These are phyloP conservation scores for Stephania cephalantha DNA, from an alignment of 164 flowering plant genomes.

Conservation along the genomic window DNA sequence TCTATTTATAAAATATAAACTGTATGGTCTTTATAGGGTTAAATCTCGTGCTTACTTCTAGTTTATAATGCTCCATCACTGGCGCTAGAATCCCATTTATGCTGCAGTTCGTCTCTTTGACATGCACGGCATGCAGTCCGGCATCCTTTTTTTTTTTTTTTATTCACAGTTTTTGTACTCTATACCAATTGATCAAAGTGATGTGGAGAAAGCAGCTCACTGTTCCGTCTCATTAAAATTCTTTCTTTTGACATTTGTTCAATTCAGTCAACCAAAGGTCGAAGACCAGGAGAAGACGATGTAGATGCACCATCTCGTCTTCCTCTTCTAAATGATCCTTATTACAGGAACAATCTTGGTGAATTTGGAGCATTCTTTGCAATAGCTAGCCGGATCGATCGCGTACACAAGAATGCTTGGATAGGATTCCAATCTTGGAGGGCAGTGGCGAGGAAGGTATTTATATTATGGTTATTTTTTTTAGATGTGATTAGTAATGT, in stretches of 20 bases:
- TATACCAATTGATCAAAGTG: not conserved
- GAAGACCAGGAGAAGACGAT: conserved; percentile 81
- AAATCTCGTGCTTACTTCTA: not conserved
- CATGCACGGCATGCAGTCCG: not conserved
- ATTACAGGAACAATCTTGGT: conserved; percentile 76
- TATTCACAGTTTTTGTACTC: not conserved
- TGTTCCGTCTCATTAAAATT: not conserved
- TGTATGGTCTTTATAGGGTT: not conserved
- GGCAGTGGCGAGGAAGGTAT: conserved; percentile 78
- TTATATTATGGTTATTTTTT: not conserved
- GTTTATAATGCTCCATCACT: not conserved
- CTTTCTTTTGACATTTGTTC: conserved; percentile 4
- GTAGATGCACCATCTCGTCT: conserved; percentile 90
- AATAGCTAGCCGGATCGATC: conserved; percentile 79
- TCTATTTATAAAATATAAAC: not conserved
- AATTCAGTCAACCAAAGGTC: conserved; percentile 74
- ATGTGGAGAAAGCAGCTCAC: not conserved
- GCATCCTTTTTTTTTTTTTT: not conserved
- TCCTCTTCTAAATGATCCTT: conserved; percentile 59
- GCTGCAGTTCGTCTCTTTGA: not conserved
- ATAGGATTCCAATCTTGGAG: conserved; percentile 99
- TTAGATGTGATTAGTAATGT: not conserved
- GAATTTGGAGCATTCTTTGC: conserved; percentile 91
- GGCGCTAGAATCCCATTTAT: not conserved
- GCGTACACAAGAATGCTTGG: conserved; percentile 95